phyloP scores from a whole-genome alignment of 148 eudicot species.

The Chenopodium formosanum region DNA sequence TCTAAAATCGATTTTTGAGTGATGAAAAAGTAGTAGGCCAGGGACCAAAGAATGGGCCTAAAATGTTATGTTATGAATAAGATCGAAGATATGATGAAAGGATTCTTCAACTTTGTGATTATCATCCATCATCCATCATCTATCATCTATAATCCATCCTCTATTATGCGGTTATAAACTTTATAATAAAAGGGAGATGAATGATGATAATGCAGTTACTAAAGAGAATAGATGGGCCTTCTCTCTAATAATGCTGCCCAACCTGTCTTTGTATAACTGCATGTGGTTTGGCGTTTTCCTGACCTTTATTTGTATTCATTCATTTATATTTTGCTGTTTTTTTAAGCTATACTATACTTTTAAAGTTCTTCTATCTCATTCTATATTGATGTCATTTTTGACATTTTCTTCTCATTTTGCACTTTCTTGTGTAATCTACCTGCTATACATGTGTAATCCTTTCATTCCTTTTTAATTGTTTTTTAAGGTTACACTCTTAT shows the following conservation, averaged over 20 bases:
- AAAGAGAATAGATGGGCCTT: neutral
- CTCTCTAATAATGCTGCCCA: conserved; percentile 8
- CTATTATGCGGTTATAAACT: neutral
- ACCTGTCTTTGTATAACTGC: conserved; percentile 3
- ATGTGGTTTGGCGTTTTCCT: conserved; percentile 8
- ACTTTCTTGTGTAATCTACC: neutral
- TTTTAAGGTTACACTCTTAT: too few relatives aligned
- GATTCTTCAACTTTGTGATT: neutral
- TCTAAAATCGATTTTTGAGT: neutral
- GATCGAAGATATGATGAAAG: neutral
- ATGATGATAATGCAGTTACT: neutral
- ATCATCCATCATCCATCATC: neutral
- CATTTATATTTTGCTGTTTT: neutral
- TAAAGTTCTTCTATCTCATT: neutral
- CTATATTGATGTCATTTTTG: neutral
- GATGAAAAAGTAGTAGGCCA: neutral
- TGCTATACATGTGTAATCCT: too few relatives aligned
- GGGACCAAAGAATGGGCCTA: neutral
- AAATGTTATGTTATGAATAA: neutral
- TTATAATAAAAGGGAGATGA: neutral
- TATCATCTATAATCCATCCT: too few relatives aligned
- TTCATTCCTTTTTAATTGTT: neutral
- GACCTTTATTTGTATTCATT: neutral
- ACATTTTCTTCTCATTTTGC: neutral
- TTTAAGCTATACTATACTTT: neutral